Base-by-base conservation (phyloP, 352 stramenopile species). In the Globisporangium cederbergense region DNA sequence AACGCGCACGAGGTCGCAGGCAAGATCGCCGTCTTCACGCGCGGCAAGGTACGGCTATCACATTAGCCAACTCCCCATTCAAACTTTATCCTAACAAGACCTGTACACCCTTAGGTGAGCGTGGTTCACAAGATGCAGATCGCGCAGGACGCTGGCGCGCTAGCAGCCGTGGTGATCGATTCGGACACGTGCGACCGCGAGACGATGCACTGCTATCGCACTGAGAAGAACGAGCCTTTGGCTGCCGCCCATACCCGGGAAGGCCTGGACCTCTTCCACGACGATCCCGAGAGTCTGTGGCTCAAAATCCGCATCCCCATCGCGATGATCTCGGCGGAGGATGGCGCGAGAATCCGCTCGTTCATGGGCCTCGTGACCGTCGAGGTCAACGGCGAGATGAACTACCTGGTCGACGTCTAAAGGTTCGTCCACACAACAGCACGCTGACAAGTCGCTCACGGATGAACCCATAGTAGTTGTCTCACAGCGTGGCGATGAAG, bases 21-120 rank as follows among this genome's bases (percentile, higher is more conserved):
- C 54, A 57, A 63, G 45, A 64, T 68, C 46, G 62, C 62, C 3
- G 45, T 64, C 32, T 68, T 68, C 9, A 62, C 47, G 36, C 62
- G 62, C 28, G 54, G 62, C 46, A 59, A 62, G 34, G 62, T 43
- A 34, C 40, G 40, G 6, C 34, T 38, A 36, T 22, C 34, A 36
- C 25, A 28, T 28, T 28, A 42, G 42, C 42, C 42, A 47, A 28
- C 25, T 28, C 25, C 25, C 25, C 25, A 28, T 28, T 28, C 25
- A 28, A 28, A 28, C 25, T 28, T 28, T 28, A 28, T 28, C 25
- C 25, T 47, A 18, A 47, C 42, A 47, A 47, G 14, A n/a, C 3
- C 4, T 20, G 3, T 20, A 47, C n/a, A 18, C 14, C 14, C 13
- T 47, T 9, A 63, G 58, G 43, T 64, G 53, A 57, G 62, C n/a